Percentiles rank a stretch among this genome's conserved stretches.
Evolutionary conservation across 495 filamentous ascomycete species (phyloP).

Genomic region (Hyaloscypha finlandica): DNA sequence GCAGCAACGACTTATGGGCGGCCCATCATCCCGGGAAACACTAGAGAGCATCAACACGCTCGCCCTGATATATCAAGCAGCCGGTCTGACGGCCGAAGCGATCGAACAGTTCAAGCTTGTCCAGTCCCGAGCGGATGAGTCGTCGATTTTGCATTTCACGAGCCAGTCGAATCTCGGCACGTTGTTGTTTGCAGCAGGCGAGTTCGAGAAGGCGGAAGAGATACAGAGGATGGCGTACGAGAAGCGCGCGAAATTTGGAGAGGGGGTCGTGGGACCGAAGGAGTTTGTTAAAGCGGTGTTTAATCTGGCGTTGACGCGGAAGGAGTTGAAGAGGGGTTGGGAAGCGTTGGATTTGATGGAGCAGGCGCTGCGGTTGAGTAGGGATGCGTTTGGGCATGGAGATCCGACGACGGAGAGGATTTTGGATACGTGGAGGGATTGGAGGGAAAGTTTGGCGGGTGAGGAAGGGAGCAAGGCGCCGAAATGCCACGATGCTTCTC

Average conservation of each 20-base stretch:
- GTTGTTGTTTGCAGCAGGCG: background rate
- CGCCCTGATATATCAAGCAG: background rate
- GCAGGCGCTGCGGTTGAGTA: background rate
- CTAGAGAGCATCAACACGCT: background rate
- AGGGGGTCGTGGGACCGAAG: background rate
- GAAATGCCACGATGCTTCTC: constrained; percentile 89
- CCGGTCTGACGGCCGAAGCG: background rate
- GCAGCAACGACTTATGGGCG: background rate
- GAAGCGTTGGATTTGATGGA: background rate
- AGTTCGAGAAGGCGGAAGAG: background rate
- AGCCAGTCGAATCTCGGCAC: background rate
- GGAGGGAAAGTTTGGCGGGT: background rate
- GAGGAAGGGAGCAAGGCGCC: constrained; percentile 42
- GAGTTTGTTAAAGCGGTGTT: background rate
- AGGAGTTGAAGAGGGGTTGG: background rate
- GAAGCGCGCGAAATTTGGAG: background rate
- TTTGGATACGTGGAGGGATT: background rate
- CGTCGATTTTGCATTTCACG: background rate
- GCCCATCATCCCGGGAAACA: background rate
- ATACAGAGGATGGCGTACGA: background rate
- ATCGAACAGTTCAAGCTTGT: background rate
- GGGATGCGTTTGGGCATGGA: background rate
- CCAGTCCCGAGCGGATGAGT: background rate
- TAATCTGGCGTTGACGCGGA: background rate
- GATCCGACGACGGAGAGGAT: background rate